Evolutionary conservation across 2,329 filamentous ascomycete genomes (phyloP), one percentile per base, ranked within the genome.

Genomic region (Teratosphaeria nubilosa): DNA sequence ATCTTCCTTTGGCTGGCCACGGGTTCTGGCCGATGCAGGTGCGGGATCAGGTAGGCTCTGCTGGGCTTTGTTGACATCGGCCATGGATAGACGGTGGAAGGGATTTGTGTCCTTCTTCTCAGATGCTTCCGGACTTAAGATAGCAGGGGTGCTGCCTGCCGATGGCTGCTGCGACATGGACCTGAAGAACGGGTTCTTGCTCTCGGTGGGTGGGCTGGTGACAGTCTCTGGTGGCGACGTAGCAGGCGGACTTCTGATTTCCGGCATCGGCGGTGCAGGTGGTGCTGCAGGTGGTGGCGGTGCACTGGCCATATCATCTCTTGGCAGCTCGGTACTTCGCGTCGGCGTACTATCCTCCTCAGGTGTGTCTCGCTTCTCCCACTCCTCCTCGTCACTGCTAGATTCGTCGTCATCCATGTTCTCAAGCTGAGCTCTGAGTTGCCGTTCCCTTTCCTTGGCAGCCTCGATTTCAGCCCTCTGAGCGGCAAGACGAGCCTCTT

Each of bases 161-260:
- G 57, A 37, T 4, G 14, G 71, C 37, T 51, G 56, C 34, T 91
- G 87, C 54, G 85, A 86, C 79, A 95, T 85, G 77, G 91, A 94
- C 74, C 87, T 90, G 77, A 92, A 90, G 77, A 95, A 99, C 2
- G 94, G 94, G 70, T 97, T 97, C 73, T 89, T 92, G 67, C 90
- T 96, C 74, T 95, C 89, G 80, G 80, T 41, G 77, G 50, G 73
- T 34, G 76, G 77, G 58, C 78, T 80, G 30, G 76, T 73, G 30
- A 78, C 60, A 9, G 70, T 64, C 20, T 61, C 53, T 48, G 60
- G 59, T 20, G 58, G 53, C 27, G 52, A 55, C 13, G 41, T 45
- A 20, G 62, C 58, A 24, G 59, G n/a, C 27, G 64, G 62, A 51
- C 61, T 63, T 13, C 56, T 57, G n/a, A 57, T 57, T 30, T 62